A percentile compares a stretch with the other conserved stretches of the same genome.
Evolutionary conservation across 2,329 filamentous ascomycete genomes (phyloP).

Genomic region (Ramularia collo-cygni): DNA sequence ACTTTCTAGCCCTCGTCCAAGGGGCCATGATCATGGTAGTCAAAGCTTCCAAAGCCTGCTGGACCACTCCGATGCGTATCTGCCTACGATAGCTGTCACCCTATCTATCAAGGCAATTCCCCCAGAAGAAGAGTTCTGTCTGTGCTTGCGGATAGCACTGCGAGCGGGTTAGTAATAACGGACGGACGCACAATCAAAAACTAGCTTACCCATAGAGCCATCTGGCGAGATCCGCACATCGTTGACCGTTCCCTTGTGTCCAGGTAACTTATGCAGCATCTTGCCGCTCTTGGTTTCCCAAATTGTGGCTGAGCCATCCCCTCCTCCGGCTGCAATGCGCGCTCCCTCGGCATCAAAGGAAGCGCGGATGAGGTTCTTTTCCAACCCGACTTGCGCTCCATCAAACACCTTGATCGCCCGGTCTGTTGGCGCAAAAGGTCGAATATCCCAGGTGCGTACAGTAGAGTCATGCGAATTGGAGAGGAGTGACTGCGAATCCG

Average conservation of each 20-base stretch:
- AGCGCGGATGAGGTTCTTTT: constrained; percentile 84
- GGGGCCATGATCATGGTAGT: too few relatives aligned
- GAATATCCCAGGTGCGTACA: constrained; percentile 90
- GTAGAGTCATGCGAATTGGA: constrained; percentile 94
- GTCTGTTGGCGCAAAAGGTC: constrained; percentile 86
- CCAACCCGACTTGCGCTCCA: constrained; percentile 77
- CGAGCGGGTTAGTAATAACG: neutral
- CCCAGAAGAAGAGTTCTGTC: constrained; percentile 31
- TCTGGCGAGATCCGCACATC: constrained; percentile 85
- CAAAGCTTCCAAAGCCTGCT: too few relatives aligned
- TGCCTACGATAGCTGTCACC: too few relatives aligned
- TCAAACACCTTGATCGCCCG: constrained; percentile 83
- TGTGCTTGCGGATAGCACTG: constrained; percentile 29
- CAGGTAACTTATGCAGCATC: constrained; percentile 87
- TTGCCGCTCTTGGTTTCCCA: constrained; percentile 89
- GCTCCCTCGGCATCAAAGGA: constrained; percentile 86
- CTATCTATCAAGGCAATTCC: constrained; percentile 24
- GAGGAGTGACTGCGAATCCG: constrained; percentile 81
- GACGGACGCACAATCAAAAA: neutral
- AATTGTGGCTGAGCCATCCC: constrained; percentile 82
- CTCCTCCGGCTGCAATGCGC: constrained; percentile 80
- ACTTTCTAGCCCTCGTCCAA: too few relatives aligned
- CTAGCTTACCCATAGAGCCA: constrained; percentile 76
- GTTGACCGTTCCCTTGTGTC: constrained; percentile 92
- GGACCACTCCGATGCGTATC: too few relatives aligned